Evolutionary conservation across 1,139 yeast species (phyloP).

Genomic region (Geotrichum candidum): DNA sequence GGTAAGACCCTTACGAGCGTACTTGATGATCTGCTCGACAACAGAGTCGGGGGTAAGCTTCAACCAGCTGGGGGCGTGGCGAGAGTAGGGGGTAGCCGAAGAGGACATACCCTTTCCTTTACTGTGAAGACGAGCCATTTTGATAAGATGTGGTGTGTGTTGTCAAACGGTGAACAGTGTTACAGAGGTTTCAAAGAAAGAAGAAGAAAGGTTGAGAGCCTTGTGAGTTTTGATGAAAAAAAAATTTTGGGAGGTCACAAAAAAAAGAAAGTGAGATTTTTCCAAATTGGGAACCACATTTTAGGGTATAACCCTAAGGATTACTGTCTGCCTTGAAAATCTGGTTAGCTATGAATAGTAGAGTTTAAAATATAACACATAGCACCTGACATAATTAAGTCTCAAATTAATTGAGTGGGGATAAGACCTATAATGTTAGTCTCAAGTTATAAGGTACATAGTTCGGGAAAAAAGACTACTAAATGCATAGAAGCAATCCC

Average conservation of each 20-base stretch:
- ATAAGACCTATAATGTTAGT: slow-evolving; percentile 24
- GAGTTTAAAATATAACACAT: too few species aligned
- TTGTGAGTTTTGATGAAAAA: neutral
- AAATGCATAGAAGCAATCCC: too few species aligned
- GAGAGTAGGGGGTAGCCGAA: slow-evolving; percentile 98
- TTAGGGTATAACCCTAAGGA: slow-evolving; percentile 6
- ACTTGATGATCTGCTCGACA: slow-evolving; percentile 97
- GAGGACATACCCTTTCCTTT: slow-evolving; percentile 98
- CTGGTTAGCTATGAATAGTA: too few species aligned
- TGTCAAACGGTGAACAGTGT: slow-evolving; percentile 3
- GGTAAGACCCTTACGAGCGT: slow-evolving; percentile 99
- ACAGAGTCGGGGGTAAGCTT: slow-evolving; percentile 92
- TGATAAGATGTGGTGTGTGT: slow-evolving; percentile 24
- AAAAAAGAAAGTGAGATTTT: neutral
- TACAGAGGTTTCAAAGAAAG: neutral
- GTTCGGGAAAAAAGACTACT: too few species aligned
- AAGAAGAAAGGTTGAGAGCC: neutral
- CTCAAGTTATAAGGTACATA: too few species aligned
- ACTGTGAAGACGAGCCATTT: slow-evolving; percentile 60
- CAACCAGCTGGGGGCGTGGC: slow-evolving; percentile 99
- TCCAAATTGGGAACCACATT: neutral
- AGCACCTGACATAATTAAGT: too few species aligned
- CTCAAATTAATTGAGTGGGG: neutral
- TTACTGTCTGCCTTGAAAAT: too few species aligned
- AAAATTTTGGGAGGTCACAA: neutral